Evolutionary conservation across 768 basidiomycete species (phyloP).

Genomic region (Tylopilus sp.): DNA sequence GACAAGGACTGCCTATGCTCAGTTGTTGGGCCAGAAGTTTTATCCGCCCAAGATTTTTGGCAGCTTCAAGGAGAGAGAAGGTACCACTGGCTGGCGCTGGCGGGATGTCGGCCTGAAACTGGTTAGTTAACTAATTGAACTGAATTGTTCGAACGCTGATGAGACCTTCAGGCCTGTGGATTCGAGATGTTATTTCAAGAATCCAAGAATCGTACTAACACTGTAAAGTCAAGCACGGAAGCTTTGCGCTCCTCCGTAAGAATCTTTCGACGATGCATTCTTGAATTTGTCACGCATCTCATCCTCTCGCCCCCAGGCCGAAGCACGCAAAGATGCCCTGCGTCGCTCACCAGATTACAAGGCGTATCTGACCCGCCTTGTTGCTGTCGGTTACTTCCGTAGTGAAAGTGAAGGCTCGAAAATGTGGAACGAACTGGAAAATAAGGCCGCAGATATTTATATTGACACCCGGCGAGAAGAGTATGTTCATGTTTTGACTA

Average conservation of each 20-base stretch:
- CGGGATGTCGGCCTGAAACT: conserved; percentile 92
- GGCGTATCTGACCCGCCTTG: conserved; percentile 67
- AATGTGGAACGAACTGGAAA: conserved; percentile 71
- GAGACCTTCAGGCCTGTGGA: conserved; percentile 69
- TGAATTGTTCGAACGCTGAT: neutral
- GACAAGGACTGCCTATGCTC: conserved; percentile 93
- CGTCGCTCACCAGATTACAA: conserved; percentile 63
- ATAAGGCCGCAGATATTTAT: conserved; percentile 66
- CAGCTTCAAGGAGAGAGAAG: conserved; percentile 60
- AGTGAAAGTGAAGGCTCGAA: conserved; percentile 74
- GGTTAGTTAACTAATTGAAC: conserved; percentile 38
- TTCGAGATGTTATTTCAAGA: conserved; percentile 97
- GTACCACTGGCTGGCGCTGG: conserved; percentile 69
- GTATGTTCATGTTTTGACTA: conserved; percentile 42
- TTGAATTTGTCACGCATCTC: neutral
- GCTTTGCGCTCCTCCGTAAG: conserved; percentile 48
- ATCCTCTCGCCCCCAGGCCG: conserved; percentile 37
- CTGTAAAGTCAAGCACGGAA: conserved; percentile 35
- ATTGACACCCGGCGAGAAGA: conserved; percentile 58
- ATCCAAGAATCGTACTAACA: conserved; percentile 55
- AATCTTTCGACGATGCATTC: neutral
- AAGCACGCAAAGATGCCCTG: conserved; percentile 67
- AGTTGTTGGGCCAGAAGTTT: conserved; percentile 87
- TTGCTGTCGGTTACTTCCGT: conserved; percentile 70
- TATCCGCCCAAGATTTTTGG: conserved; percentile 90